Conservation (phyloP, 75 land plant species). For the Ceratopteris richardii region DNA sequence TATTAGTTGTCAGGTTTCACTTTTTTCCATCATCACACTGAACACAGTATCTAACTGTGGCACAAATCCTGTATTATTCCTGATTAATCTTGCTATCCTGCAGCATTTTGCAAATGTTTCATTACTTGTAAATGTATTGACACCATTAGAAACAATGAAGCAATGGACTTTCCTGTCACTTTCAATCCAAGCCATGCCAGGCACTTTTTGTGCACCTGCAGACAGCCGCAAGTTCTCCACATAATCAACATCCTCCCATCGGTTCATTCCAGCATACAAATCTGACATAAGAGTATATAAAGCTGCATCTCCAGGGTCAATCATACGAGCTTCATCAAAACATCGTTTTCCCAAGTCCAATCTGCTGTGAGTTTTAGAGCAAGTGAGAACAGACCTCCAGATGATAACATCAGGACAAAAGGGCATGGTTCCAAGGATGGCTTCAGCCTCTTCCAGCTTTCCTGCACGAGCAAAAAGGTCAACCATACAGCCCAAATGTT, state of each 20-base stretch:
- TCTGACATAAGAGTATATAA: conserved; percentile 15
- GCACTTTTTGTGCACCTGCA: conserved; percentile 37
- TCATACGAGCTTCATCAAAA: neutral
- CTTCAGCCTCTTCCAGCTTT: neutral
- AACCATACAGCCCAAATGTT: conserved; percentile 3
- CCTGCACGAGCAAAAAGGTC: conserved; percentile 5
- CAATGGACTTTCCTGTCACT: conserved; percentile 22
- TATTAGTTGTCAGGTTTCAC: too few species aligned
- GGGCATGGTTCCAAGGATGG: neutral
- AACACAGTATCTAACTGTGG: too few species aligned
- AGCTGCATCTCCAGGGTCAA: conserved; percentile 6
- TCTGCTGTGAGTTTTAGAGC: neutral
- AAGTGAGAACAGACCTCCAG: conserved; percentile 2
- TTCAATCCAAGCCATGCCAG: conserved; percentile 53
- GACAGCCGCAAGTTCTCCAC: conserved; percentile 37
- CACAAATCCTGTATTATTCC: too few species aligned
- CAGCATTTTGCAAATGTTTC: too few species aligned
- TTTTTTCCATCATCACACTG: too few species aligned
- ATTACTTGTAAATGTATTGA: neutral
- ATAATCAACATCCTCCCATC: conserved; percentile 32
- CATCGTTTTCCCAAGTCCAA: neutral
- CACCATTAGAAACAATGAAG: conserved; percentile 18
- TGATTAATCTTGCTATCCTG: too few species aligned
- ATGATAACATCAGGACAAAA: neutral
- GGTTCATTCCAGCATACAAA: conserved; percentile 15